Evolutionary conservation across 176 grass and related monocot genomes (phyloP).

Genomic region (Lolium multiflorum): DNA sequence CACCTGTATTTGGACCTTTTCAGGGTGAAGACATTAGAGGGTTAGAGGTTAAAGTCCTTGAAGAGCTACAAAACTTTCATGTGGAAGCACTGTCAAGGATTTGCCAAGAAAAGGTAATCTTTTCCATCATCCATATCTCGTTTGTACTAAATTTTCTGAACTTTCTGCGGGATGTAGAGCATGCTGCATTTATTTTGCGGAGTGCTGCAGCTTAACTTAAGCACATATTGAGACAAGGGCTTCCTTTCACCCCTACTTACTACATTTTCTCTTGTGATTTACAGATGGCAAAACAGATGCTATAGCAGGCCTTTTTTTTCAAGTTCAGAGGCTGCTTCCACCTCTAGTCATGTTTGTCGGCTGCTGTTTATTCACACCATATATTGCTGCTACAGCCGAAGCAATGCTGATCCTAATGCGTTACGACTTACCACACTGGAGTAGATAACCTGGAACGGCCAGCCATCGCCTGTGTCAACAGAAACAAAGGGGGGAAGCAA

Average conservation of each 20-base stretch:
- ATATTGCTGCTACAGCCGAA: slow-evolving; percentile 31
- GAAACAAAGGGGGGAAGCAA: background rate
- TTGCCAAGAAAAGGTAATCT: slow-evolving; percentile 87
- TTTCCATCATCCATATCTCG: slow-evolving; percentile 14
- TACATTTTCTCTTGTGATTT: slow-evolving; percentile 31
- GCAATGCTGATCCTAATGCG: slow-evolving; percentile 19
- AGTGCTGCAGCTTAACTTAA: background rate
- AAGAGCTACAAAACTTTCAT: slow-evolving; percentile 91
- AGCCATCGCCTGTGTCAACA: background rate
- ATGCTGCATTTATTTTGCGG: background rate
- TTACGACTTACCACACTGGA: background rate
- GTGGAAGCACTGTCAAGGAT: slow-evolving; percentile 90
- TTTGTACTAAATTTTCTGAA: background rate
- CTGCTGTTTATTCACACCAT: slow-evolving; percentile 28
- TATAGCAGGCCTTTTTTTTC: slow-evolving; percentile 47
- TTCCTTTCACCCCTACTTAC: slow-evolving; percentile 5
- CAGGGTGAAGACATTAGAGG: slow-evolving; percentile 86
- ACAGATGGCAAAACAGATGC: slow-evolving; percentile 76
- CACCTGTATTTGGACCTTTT: slow-evolving; percentile 13
- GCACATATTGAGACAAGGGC: background rate
- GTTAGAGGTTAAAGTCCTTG: slow-evolving; percentile 73
- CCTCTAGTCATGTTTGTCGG: background rate
- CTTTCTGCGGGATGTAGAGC: background rate
- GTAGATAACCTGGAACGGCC: background rate
- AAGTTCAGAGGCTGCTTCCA: background rate